phyloP scores from a whole-genome alignment of 805 yeast genomes.

The Phaffomyces antillensis region DNA sequence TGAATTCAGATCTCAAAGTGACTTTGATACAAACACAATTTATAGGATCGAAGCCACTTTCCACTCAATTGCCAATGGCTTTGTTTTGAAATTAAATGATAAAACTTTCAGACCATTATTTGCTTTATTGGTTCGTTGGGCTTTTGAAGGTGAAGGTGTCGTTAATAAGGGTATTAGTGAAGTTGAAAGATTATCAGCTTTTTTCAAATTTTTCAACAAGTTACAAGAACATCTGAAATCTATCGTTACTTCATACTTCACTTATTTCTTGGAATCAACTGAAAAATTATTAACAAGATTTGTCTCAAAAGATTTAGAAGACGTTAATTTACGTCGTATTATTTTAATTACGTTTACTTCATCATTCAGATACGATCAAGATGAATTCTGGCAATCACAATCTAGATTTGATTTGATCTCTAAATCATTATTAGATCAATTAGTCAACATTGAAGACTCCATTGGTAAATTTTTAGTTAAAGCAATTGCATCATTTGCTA shows the following conservation, averaged over 20 bases:
- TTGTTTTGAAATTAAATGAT: conserved; percentile 88
- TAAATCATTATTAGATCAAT: conserved; percentile 56
- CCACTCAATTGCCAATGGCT: conserved; percentile 63
- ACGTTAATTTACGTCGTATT: conserved; percentile 60
- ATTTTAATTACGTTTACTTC: conserved; percentile 65
- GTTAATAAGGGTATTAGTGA: conserved; percentile 37
- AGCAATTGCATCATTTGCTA: conserved; percentile 70
- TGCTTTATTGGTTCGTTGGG: conserved; percentile 85
- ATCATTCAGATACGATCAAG: conserved; percentile 84
- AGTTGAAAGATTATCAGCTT: conserved; percentile 56
- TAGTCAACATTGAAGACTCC: conserved; percentile 58
- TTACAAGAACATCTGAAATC: conserved; percentile 79
- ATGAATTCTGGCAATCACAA: conserved; percentile 90
- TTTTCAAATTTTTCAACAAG: conserved; percentile 80
- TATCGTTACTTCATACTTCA: conserved; percentile 81
- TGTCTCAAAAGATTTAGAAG: conserved; percentile 33
- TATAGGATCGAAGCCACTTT: conserved; percentile 75
- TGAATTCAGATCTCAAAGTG: conserved; percentile 55
- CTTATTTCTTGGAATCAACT: conserved; percentile 77
- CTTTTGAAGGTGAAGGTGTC: conserved; percentile 75
- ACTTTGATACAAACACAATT: conserved; percentile 64
- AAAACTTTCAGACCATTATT: conserved; percentile 89
- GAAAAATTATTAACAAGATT: conserved; percentile 47
- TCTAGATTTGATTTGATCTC: conserved; percentile 74
- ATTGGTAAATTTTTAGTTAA: conserved; percentile 79